phyloP scores from a whole-genome alignment of 345 rosid genomes.

The Sonneratia caseolaris region DNA sequence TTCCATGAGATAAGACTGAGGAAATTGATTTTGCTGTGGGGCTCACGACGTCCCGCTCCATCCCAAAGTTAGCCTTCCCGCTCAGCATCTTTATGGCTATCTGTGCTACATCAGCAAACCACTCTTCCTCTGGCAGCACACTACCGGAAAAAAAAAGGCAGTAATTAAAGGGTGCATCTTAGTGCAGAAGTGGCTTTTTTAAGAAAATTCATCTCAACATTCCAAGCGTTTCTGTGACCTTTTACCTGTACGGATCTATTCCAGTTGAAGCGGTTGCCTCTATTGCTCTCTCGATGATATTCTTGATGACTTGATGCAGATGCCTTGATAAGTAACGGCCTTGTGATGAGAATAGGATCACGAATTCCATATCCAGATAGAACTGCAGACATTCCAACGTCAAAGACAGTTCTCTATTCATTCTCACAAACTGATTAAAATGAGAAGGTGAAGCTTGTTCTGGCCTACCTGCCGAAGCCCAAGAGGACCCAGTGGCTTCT shows the following conservation, averaged over 20 bases:
- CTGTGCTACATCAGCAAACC: constrained; percentile 90
- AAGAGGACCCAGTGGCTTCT: constrained; percentile 58
- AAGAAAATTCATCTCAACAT: neutral
- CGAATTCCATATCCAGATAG: constrained; percentile 92
- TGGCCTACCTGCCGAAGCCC: constrained; percentile 71
- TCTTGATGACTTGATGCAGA: constrained; percentile 79
- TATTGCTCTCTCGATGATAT: constrained; percentile 76
- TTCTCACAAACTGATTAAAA: neutral
- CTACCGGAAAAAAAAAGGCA: constrained; percentile 18
- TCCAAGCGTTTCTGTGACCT: neutral
- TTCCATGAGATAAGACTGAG: constrained; percentile 30
- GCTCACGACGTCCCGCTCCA: constrained; percentile 47
- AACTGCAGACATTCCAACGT: constrained; percentile 65
- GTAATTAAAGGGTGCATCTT: neutral
- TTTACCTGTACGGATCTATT: constrained; percentile 62
- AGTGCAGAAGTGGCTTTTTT: neutral
- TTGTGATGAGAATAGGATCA: constrained; percentile 71
- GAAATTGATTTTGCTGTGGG: constrained; percentile 32
- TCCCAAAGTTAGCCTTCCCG: constrained; percentile 48
- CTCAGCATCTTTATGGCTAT: constrained; percentile 71
- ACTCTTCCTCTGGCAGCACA: constrained; percentile 75
- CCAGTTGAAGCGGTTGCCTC: constrained; percentile 65
- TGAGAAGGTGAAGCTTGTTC: neutral
- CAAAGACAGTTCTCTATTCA: neutral
- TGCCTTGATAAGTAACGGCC: constrained; percentile 80